phyloP scores from a whole-genome alignment of 2,329 filamentous ascomycete genomes.

The Daldinia sp. region DNA sequence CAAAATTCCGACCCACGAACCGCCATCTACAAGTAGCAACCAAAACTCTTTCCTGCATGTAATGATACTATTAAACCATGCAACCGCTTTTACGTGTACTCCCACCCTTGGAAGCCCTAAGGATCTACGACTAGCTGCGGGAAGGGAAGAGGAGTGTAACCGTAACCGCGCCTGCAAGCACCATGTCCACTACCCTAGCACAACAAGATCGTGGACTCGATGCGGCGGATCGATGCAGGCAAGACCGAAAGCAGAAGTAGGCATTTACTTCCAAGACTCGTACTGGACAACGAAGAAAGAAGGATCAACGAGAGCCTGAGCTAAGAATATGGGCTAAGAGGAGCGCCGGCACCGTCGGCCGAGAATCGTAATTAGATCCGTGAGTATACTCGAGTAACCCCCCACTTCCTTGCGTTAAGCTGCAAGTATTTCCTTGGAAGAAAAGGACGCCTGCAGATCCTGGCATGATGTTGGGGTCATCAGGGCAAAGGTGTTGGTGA shows the following conservation, averaged over 20 bases:
- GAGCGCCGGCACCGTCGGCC: slow-evolving; percentile 22
- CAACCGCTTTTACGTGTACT: not conserved
- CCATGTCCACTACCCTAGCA: slow-evolving; percentile 14
- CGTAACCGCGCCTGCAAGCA: slow-evolving; percentile 15
- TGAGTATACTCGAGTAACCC: slow-evolving; percentile 7
- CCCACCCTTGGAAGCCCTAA: slow-evolving; percentile 2
- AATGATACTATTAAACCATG: not conserved
- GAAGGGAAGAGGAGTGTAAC: slow-evolving; percentile 14
- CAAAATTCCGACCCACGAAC: not conserved
- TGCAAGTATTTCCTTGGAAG: slow-evolving; percentile 31
- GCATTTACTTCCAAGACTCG: not conserved
- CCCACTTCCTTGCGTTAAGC: slow-evolving; percentile 29
- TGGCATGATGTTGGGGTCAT: slow-evolving; percentile 29
- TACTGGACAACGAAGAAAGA: not conserved
- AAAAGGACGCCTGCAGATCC: slow-evolving; percentile 28
- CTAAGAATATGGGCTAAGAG: not conserved
- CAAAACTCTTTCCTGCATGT: not conserved
- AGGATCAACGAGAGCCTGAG: slow-evolving; percentile 8
- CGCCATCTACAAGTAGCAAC: not conserved
- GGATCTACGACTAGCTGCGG: slow-evolving; percentile 25
- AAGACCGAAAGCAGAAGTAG: slow-evolving; percentile 15
- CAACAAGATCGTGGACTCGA: slow-evolving; percentile 14
- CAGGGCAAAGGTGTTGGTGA: slow-evolving; percentile 21
- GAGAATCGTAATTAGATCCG: slow-evolving; percentile 19
- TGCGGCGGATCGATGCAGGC: slow-evolving; percentile 23